Evolutionary conservation across 2,329 filamentous ascomycete species (phyloP), one percentile per base, ranked within the genome.

Genomic region (Exophiala bonariae): DNA sequence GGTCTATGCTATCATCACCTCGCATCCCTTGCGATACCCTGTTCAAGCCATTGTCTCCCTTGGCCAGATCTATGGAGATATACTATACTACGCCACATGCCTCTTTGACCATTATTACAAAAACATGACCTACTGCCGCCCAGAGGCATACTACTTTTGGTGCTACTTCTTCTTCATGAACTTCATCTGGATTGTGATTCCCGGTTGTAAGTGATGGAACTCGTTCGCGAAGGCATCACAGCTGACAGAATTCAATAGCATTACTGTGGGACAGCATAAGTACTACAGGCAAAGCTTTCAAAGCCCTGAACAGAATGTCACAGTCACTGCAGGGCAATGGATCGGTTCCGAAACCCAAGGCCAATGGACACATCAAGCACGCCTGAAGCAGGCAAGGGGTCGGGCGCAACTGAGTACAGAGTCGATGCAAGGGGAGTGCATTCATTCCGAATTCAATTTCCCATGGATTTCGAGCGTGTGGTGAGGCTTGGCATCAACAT

Each of bases 81-180:
- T 78, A 3, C 67, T 85, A 28, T 85, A 85, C 67, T 85, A 82
- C 63, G 78, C 78, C 1, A 85, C 82, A 1, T 79, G 78, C 59
- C 65, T 81, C 55, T 82, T 81, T 61, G 80, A 85, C 61, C 73
- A 81, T 58, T 77, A 76, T 56, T 69, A 75, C 45, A 68, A 77
- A 51, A 71, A 73, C 8, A 61, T 77, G 16, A 69, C 72, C 9
- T 83, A 84, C 62, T 81, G 76, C 54, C 70, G 82, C 47, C 82
- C 82, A 0, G 82, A 85, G 63, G 68, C 73, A 3, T 79, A 78
- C 54, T 85, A 85, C 64, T 85, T 81, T 63, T 85, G 81, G 80
- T 70, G 77, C 32, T 85, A 85, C 64, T 85, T 81, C 62, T 75
- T 85, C 47, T 66, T 80, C 23, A 82, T 84, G 80, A 85, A 85